Base-by-base conservation (phyloP, 257 asterid genomes). In the Solanum peruvianum region DNA sequence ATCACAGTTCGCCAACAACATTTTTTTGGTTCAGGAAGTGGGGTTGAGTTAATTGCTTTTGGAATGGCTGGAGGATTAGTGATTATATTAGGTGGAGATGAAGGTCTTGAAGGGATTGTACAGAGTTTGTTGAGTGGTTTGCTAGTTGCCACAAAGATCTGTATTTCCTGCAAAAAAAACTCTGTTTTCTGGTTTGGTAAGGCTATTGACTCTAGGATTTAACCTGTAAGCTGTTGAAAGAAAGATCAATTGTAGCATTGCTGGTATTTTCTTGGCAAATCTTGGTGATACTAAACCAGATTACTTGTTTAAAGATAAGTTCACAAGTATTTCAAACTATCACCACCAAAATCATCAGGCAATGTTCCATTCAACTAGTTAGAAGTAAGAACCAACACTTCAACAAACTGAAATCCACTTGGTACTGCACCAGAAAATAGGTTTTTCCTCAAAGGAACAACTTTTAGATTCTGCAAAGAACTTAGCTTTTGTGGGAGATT, bases 51-150 rank as follows among this genome's bases (percentile, higher is more conserved):
- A 41, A 94, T 87, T 27, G 92, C 92, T 86, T 92, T 90, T 1
- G 99, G 99, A 29, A 97, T 95, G 86, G 92, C 98, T 9, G 99
- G 98, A 86, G 97, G 62, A 7, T 92, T 95, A 13, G 89, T 29
- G 0, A 93, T 64, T 21, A 72, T 77, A 58, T 92, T 93, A 2
- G 95, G 95, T 14, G 97, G 98, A n/a, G 76, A 72, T 9, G 98
- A 92, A 6, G 92, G 84, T 25, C 93, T 90, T 31, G 98, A 95
- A 83, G 99, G 99, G 35, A 93, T 56, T 3, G 91, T 60, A 70
- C 98, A 95, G 1, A 93, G 95, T 52, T 91, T 94, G 87, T 90
- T 89, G 77, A 94, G 88, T 49, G 96, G 96, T 16, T 93, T 92
- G 35, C 35, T 33, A 33, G 35, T 33, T 33, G n/a, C 99, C 99